phyloP scores from a whole-genome alignment of 163 green algal genomes.

The Prototheca wickerhamii region DNA sequence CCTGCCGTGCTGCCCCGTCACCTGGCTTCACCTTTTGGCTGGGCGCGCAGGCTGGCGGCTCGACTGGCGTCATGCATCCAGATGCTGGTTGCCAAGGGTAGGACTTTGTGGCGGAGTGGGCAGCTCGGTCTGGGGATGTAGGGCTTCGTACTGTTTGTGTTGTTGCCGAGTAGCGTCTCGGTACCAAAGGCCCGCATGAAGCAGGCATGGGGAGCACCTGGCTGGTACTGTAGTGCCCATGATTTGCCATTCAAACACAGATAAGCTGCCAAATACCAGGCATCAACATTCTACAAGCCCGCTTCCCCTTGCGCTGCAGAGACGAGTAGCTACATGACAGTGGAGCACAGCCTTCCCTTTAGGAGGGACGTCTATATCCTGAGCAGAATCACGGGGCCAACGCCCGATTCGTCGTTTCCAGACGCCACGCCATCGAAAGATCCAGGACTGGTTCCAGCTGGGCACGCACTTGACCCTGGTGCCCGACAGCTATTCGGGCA shows the following conservation, averaged over 20 bases:
- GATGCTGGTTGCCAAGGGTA: background rate
- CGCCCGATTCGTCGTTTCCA: background rate
- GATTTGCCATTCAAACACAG: too few species aligned
- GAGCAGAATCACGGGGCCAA: background rate
- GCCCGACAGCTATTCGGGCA: slow-evolving; percentile 55
- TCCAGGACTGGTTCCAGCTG: slow-evolving; percentile 69
- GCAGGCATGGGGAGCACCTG: too few species aligned
- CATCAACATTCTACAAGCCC: background rate
- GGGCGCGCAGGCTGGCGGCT: background rate
- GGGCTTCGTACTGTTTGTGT: too few species aligned
- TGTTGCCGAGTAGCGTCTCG: too few species aligned
- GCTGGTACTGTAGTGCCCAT: too few species aligned
- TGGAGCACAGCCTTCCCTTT: slow-evolving; percentile 48
- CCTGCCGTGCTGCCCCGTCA: background rate
- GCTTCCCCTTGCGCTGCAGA: background rate
- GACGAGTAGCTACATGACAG: background rate
- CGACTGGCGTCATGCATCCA: background rate
- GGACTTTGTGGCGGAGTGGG: background rate
- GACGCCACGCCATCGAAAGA: slow-evolving; percentile 29
- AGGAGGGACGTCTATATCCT: slow-evolving; percentile 53
- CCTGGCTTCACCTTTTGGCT: too few species aligned
- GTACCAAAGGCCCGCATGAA: too few species aligned
- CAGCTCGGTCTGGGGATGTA: background rate
- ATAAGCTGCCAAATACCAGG: background rate
- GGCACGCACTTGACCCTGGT: slow-evolving; percentile 51